Evolutionary conservation across 2,329 filamentous ascomycete species (phyloP), one percentile per base, ranked within the genome.

Genomic region (Cladosporium sp.): DNA sequence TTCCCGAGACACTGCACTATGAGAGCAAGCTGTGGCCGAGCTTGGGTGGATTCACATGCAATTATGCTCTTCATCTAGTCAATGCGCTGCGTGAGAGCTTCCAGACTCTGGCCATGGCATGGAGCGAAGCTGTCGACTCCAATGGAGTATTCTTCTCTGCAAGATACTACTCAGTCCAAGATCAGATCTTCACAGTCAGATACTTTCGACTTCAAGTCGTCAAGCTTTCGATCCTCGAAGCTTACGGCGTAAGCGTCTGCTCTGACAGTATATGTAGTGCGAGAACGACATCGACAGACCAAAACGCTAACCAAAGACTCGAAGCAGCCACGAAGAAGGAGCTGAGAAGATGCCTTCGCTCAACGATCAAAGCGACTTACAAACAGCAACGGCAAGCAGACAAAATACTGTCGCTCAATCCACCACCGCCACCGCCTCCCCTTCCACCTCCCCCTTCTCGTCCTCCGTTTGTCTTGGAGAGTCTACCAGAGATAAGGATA

Each of bases 191-290:
- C 2, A 66, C 64, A 9, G 62, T 52, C 19, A 52, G 65, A 30
- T 69, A 66, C 57, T 67, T 69, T 58, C 58, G 63, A 19, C 61
- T 68, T 20, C 39, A 59, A 3, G 47, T 67, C 15, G 61, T 62
- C 55, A 40, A 52, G 37, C 49, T 60, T n/a, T 42, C 59, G 1
- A 28, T 64, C 1, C 42, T 60, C 0, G 34, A 57, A 2, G 61
- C 55, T 3, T 65, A 60, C 34, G 62, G 64, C 8, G 55, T 66
- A 3, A 60, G 63, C 2, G 40, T 66, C 38, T 62, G 58, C 30
- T 28, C 59, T 1, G 62, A 61, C 11, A 64, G 58, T 7, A 59
- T 65, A 40, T 60, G 55, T 25, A 64, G 62, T 28, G 61, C 65
- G 6, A 38, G 66, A 19, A 28, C 28, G 39, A 51, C 39, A 37